Evolutionary conservation across 768 basidiomycete genomes (phyloP), one percentile per base, ranked within the genome.

Genomic region (Lentinula lateritia): DNA sequence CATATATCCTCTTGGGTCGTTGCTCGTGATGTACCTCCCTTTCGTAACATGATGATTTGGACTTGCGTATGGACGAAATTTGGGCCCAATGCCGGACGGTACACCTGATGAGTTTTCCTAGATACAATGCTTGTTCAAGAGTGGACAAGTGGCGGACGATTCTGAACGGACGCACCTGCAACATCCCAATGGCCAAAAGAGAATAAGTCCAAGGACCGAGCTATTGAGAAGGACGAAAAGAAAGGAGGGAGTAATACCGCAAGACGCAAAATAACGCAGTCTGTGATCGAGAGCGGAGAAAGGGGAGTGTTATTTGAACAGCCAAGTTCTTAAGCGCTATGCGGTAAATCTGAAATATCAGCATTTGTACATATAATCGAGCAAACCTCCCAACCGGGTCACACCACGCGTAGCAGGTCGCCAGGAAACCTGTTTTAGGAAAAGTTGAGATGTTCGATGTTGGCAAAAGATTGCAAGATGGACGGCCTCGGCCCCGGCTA

Each of bases 1-100:
- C 92, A 94, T 92, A 75, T 93, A 94, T 15, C 92, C 92, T 67
- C 92, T 78, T 28, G 90, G 88, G 76, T 94, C 92, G 68, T 92
- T 93, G 74, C 88, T 89, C 34, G 92, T 94, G 70, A 93, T 94
- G 73, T 93, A 94, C 28, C 92, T 83, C 62, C 89, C 89, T 72
- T 91, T 92, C 3, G 86, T 88, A 62, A 93, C 91, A 71, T 90
- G 87, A 73, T 93, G 90, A 66, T 83, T 83, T 2, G 88, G 76
- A 69, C 87, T 90, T 13, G 88, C 84, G 67, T 85, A 92, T 28
- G 90, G 90, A 59, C 87, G 82, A 70, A 83, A 83, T 53, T 80
- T 75, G 9, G 80, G 78, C 13, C 75, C 74, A 16, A 71, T 69
- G 16, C 68, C 69, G 12, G 79, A 69, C 20, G 58, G 58, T 23